Evolutionary conservation across 1,284 basidiomycete species (phyloP), one percentile per base, ranked within the genome.

Genomic region (Entoloma clypeatum): DNA sequence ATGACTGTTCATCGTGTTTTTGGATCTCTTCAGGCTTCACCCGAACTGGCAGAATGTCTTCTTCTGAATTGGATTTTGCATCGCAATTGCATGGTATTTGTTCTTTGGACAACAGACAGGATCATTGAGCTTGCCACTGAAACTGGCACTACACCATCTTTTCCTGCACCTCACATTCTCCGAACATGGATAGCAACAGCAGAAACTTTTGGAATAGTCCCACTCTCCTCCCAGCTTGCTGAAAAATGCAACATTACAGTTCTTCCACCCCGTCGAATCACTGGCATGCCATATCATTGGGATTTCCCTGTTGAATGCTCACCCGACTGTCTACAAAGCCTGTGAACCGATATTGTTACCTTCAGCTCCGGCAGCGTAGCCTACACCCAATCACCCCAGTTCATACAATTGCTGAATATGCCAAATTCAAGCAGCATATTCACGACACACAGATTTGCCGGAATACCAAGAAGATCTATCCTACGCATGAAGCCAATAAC

Each of bases 11-110:
- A 33, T 5, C 36, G 7, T 10, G 44, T 18, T 9, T 51, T 51
- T 51, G 36, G 28, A 30, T 36, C 47, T 9, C 23, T 51, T 1
- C 26, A 35, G 17, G 50, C 50, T 21, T 51, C 47, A 19, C 35
- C 38, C 4, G 43, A 51, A 19, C 25, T 51, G 10, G 47, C 50
- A 24, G 51, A 50, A 31, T 33, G 18, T 33, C 31, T 33, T 33
- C 31, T 33, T 13, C 31, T 33, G 31, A 33, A 33, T 33, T 33
- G 18, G 31, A 33, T 33, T 33, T 33, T 33, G 14, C 8, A 13
- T 33, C 14, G 31, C 31, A 33, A 33, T 33, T 33, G 31, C 31
- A 33, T 6, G 7, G 31, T 33, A 33, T 33, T 33, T 21, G 31
- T 21, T 33, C 31, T 34, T 34, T 34, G 32, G 32, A 34, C 17